These are phyloP conservation scores for Coniella lustricola DNA, from an alignment of 2,329 filamentous ascomycete species.

Conservation along the genomic window DNA sequence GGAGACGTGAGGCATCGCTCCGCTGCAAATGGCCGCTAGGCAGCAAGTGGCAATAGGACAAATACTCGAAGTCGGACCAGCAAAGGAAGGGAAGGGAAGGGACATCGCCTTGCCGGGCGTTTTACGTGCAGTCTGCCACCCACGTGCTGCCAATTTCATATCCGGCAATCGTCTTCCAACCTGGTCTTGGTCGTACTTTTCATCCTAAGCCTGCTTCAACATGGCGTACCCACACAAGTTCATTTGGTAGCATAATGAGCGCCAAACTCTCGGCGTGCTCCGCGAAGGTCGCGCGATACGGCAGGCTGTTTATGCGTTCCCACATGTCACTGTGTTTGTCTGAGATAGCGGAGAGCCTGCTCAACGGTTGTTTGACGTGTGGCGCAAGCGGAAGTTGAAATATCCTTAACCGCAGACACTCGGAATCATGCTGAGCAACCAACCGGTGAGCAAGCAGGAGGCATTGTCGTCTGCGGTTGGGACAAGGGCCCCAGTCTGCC, in stretches of 20 bases:
- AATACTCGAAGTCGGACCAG: too few relatives aligned
- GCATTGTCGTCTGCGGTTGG: conserved; percentile 9
- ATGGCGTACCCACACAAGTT: too few relatives aligned
- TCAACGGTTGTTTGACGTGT: too few relatives aligned
- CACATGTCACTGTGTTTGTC: too few relatives aligned
- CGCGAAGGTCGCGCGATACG: too few relatives aligned
- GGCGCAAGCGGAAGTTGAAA: not conserved
- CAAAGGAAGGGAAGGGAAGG: too few relatives aligned
- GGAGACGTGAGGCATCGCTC: conserved; percentile 7
- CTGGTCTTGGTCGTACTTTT: not conserved
- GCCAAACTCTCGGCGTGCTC: too few relatives aligned
- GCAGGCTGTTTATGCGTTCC: too few relatives aligned
- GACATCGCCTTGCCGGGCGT: not conserved
- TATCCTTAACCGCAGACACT: not conserved
- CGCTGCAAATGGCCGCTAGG: conserved; percentile 1
- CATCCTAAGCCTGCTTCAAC: too few relatives aligned
- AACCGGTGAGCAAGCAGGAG: not conserved
- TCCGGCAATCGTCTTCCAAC: too few relatives aligned
- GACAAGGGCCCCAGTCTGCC: not conserved
- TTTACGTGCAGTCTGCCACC: not conserved
- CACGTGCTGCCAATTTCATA: not conserved
- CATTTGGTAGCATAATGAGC: too few relatives aligned
- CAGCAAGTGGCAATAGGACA: not conserved
- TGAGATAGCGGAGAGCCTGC: too few relatives aligned
- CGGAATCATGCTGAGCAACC: not conserved